A percentile compares a stretch with the other conserved stretches of the same genome.
Evolutionary conservation across 345 rosid genomes (phyloP).

Genomic region (Lenwebbia sp.): DNA sequence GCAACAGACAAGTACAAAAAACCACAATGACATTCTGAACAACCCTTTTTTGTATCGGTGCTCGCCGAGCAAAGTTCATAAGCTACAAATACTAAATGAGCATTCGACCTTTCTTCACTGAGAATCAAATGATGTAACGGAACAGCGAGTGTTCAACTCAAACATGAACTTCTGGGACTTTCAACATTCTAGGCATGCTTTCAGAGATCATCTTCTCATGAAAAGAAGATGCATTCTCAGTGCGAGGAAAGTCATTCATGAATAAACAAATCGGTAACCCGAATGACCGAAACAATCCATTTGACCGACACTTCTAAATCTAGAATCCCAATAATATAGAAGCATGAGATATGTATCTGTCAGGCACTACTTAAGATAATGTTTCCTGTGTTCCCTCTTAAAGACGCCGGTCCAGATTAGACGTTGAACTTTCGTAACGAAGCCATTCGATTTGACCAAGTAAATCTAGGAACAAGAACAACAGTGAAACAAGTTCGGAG

Average conservation of each 20-base stretch:
- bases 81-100: background rate
- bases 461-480: background rate
- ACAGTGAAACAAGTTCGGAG: background rate
- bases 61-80: background rate
- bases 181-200: background rate
- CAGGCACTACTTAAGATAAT: background rate
- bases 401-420: background rate
- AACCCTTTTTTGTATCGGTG: background rate
- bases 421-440: background rate
- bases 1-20: background rate
- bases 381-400: background rate
- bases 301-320: background rate
- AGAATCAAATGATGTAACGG: background rate
- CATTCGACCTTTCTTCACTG: background rate
- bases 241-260: background rate
- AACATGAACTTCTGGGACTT: background rate
- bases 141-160: background rate
- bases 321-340: background rate
- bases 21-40: background rate
- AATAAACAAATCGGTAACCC: background rate
- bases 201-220: background rate
- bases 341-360: background rate
- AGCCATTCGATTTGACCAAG: background rate
- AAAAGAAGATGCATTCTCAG: background rate
- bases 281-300: background rate